These are phyloP conservation scores for Triangularia verruculosa DNA, from an alignment of 2,329 filamentous ascomycete genomes.

Conservation along the genomic window DNA sequence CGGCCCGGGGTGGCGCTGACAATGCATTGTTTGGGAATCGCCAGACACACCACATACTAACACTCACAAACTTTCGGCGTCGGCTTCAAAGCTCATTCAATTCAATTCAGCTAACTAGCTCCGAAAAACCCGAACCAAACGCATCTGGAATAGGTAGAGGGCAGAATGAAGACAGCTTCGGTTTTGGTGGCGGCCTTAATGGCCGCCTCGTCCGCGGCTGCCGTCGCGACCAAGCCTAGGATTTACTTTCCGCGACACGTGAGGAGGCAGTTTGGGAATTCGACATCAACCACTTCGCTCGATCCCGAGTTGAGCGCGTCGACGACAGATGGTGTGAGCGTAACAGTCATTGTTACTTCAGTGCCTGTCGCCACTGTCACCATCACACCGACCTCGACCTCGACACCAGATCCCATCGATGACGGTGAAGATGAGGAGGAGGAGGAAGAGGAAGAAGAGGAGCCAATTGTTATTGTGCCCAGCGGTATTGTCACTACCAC, in stretches of 20 bases:
- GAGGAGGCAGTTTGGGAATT: constrained; percentile 49
- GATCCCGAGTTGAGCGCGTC: constrained; percentile 2
- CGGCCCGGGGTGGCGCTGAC: constrained; percentile 26
- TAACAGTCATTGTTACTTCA: neutral
- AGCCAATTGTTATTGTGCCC: neutral
- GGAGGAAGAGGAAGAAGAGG: neutral
- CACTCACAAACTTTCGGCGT: constrained; percentile 1
- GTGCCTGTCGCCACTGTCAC: neutral
- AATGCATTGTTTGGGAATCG: neutral
- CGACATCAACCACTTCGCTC: constrained; percentile 31
- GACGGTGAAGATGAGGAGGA: neutral
- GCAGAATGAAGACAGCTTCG: constrained; percentile 51
- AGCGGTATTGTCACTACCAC: neutral
- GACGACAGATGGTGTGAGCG: neutral
- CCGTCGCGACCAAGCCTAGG: constrained; percentile 44
- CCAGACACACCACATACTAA: constrained; percentile 20
- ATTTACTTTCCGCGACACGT: constrained; percentile 58
- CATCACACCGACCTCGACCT: neutral
- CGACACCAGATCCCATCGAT: neutral
- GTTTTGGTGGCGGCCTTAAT: constrained; percentile 49
- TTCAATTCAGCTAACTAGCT: constrained; percentile 6
- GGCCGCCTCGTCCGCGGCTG: constrained; percentile 44
- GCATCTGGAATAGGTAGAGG: constrained; percentile 13
- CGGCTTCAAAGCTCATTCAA: constrained; percentile 4
- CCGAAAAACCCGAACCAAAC: constrained; percentile 17